Base-by-base conservation (phyloP, 2,329 filamentous ascomycete genomes). In the Calonectria multiphialidica region DNA sequence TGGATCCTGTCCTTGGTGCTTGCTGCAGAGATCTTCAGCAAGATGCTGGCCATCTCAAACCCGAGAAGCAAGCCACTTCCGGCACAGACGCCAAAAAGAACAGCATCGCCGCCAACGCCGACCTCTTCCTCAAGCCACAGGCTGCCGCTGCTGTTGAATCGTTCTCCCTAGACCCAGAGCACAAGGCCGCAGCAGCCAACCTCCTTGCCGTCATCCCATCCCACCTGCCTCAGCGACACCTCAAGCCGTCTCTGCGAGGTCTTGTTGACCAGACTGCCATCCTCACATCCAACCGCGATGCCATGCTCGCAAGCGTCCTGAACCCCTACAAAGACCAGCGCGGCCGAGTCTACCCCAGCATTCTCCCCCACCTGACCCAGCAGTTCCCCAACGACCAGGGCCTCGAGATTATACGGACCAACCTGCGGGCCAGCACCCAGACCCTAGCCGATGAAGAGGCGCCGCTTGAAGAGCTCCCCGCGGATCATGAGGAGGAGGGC, bases 241-340 rank as follows among this genome's bases (percentile, higher is more conserved):
- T 98, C 44, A 90, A 93, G n/a, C 90, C 93, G 10, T 90, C 93
- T 2, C 81, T 95, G 23, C 92, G 96, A 65, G 90, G 92, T 13
- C 90, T 95, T 61, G 88, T 98, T 74, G 95, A 98, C 80, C 93
- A 94, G 75, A 94, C 94, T 3, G 93, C 95, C 23, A 93, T 98
- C 68, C 85, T 98, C 25, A 90, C 88, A 6, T 88, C 89, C 71
- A 88, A 93, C 81, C 92, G 91, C 80, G 87, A 92, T 37, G 93
- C 94, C 49, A 94, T 98, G 89, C 80, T 97, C 13, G 91, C 95
- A 7, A 96, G 95, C 81, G 92, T 97, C 15, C 86, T 98, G 71
- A 95, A 97, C 82, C 94, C 95, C 0, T 90, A 92, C 82, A 85
- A 91, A 74, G 87, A 92, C 79, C 86, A 90, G 79, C 88, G 92